Conservation (phyloP, 2,329 filamentous ascomycete genomes). For the Aspergillus hortae region DNA sequence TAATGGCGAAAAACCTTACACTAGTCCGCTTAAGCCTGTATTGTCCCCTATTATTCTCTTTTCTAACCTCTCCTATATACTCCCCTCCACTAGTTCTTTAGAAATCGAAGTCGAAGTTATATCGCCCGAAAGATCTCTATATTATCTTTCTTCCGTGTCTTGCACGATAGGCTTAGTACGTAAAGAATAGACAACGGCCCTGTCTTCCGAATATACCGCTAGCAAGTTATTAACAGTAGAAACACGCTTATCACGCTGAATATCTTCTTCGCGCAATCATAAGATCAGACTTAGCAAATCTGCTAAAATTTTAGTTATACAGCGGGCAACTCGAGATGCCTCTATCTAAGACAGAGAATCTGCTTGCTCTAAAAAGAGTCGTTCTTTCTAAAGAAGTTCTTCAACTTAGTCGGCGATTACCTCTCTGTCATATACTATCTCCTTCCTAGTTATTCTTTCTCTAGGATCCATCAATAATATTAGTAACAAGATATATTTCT, state of each 20-base stretch:
- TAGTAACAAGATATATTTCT: background rate
- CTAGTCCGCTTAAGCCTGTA: background rate
- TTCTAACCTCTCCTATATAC: background rate
- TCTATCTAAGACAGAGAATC: background rate
- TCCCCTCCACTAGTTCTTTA: background rate
- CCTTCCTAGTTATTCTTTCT: background rate
- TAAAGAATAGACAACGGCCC: background rate
- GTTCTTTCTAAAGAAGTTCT: background rate
- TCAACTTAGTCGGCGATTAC: background rate
- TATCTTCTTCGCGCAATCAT: background rate
- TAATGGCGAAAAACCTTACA: background rate
- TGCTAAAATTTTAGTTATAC: background rate
- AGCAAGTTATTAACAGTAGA: background rate
- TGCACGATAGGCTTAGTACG: background rate
- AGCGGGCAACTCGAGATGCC: background rate
- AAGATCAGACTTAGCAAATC: conserved; percentile 1
- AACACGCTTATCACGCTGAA: conserved; percentile 1
- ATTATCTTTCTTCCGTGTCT: background rate
- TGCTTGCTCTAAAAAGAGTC: background rate
- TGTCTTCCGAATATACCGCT: background rate
- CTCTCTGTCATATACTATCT: background rate
- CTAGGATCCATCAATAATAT: background rate
- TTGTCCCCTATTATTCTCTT: background rate
- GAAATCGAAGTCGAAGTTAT: background rate
- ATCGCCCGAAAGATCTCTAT: background rate